Percentiles rank a stretch among this genome's conserved stretches.
These are phyloP conservation scores for Fusarium metavorans DNA, from an alignment of 2,329 filamentous ascomycete species.

Conservation along the genomic window DNA sequence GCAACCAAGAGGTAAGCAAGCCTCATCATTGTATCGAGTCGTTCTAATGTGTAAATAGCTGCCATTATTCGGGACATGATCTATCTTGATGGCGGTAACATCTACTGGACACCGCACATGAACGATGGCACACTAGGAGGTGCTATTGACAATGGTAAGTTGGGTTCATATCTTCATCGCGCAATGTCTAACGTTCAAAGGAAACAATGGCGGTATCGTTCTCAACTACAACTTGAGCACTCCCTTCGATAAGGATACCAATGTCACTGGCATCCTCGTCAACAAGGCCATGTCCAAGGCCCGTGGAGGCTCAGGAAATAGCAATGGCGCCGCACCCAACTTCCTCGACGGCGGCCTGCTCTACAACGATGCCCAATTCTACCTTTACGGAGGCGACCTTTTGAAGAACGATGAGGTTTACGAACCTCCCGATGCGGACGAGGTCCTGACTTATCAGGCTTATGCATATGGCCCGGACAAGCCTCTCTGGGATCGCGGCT, in stretches of 20 bases:
- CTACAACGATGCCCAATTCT: conserved; percentile 72
- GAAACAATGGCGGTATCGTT: conserved; percentile 64
- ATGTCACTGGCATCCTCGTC: conserved; percentile 65
- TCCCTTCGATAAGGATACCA: conserved; percentile 64
- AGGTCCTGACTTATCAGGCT: conserved; percentile 63
- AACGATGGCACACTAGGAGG: conserved; percentile 55
- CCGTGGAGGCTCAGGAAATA: conserved; percentile 58
- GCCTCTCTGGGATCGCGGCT: conserved; percentile 57
- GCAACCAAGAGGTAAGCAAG: conserved; percentile 55
- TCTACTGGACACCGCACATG: conserved; percentile 65
- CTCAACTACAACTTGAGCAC: conserved; percentile 70
- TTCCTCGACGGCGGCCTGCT: conserved; percentile 74
- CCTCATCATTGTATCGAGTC: neutral
- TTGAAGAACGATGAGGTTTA: conserved; percentile 50
- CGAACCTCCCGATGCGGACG: conserved; percentile 54
- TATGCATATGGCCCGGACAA: conserved; percentile 64
- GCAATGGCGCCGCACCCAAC: conserved; percentile 66
- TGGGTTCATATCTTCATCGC: neutral
- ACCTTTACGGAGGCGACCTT: conserved; percentile 71
- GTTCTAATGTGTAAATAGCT: conserved; percentile 54
- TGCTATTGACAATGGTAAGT: conserved; percentile 57
- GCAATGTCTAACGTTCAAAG: conserved; percentile 50
- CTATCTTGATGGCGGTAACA: conserved; percentile 73
- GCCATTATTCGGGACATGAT: conserved; percentile 70
- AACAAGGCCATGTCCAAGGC: conserved; percentile 60